A percentile compares a stretch with the other conserved stretches of the same genome.
Conservation (phyloP, 2,329 filamentous ascomycete genomes). For the Neopestalotiopsis sp. region DNA sequence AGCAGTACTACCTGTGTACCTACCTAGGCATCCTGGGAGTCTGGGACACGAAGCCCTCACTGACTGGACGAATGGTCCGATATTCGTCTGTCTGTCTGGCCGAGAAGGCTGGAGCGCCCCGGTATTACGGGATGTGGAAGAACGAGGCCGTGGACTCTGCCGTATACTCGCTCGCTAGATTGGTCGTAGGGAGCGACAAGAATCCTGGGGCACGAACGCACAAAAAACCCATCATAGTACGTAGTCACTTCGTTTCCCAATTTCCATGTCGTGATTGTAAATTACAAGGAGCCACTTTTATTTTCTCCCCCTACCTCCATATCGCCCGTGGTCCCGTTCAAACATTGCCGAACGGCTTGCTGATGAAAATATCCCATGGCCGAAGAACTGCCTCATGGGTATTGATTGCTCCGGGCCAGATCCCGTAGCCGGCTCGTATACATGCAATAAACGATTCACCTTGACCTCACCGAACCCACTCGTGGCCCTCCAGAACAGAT, state of each 20-base stretch:
- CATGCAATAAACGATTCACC: neutral
- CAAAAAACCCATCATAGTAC: too few species aligned
- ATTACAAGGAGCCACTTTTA: neutral
- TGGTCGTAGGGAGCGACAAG: neutral
- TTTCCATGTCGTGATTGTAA: neutral
- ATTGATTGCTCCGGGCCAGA: neutral
- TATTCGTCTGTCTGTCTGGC: neutral
- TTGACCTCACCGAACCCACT: conserved; percentile 11
- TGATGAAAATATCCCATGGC: conserved; percentile 1
- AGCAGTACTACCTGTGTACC: neutral
- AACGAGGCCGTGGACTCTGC: neutral
- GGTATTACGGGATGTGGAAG: neutral
- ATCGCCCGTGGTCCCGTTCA: neutral
- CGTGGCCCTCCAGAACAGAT: neutral
- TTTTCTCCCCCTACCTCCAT: neutral
- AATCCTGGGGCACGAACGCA: neutral
- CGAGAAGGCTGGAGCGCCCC: neutral
- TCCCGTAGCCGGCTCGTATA: neutral
- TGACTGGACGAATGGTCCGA: neutral
- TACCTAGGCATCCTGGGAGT: neutral
- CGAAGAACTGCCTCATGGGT: neutral
- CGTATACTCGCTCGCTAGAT: neutral
- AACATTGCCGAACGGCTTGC: neutral
- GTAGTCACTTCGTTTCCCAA: neutral
- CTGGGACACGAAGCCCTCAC: neutral